These are phyloP conservation scores for Dentipellis fragilis DNA, from an alignment of 768 basidiomycete genomes.

Conservation along the genomic window DNA sequence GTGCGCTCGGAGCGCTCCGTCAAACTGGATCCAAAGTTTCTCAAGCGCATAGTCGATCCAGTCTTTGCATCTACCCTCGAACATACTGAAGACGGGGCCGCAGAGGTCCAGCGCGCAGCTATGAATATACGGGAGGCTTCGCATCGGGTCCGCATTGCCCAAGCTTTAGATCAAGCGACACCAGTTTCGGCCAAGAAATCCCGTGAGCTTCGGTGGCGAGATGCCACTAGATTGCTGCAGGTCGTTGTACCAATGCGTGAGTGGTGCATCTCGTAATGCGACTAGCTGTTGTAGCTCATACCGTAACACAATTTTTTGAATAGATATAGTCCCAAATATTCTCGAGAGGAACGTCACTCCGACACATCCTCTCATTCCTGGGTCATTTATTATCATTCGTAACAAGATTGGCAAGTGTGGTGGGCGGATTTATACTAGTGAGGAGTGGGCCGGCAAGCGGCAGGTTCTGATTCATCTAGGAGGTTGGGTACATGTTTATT, in stretches of 20 bases:
- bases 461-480: no score
- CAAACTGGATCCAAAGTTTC: background rate
- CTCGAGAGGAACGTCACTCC: background rate
- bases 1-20: background rate
- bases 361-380: background rate
- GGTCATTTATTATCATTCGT: background rate
- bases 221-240: background rate
- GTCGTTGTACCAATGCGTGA: background rate
- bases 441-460: no score
- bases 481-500: no score
- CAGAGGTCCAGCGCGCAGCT: background rate
- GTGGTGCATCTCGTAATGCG: background rate
- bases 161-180: background rate
- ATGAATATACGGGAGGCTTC: background rate
- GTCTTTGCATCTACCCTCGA: no score
- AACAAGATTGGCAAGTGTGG: background rate
- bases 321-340: background rate
- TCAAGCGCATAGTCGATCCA: conserved; percentile 28
- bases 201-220: background rate
- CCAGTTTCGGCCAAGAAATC: background rate
- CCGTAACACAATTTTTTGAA: no score
- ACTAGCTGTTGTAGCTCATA: background rate
- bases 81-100: background rate
- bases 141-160: background rate
- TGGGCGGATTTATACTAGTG: background rate